Percentiles rank a stretch among this genome's conserved stretches.
These are phyloP conservation scores for Trichosporon sp. DNA, from an alignment of 1,284 basidiomycete species.

Conservation along the genomic window DNA sequence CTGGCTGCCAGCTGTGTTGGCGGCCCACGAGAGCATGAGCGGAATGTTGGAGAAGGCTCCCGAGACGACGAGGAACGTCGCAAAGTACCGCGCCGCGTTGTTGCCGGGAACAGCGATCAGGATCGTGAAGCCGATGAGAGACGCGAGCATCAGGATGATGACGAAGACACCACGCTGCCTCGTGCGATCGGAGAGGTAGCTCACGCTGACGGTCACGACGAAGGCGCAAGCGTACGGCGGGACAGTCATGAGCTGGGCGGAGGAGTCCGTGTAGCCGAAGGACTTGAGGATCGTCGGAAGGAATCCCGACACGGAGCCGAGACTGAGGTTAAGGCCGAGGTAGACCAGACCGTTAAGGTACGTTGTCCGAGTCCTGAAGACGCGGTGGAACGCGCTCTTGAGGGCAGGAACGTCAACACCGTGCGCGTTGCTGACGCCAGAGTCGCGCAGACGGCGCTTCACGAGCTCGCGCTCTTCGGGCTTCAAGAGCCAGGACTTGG, in stretches of 20 bases:
- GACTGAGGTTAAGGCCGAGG: slow-evolving; percentile 21
- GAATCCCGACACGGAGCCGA: slow-evolving; percentile 70
- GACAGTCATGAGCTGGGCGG: slow-evolving; percentile 68
- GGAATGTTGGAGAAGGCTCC: slow-evolving; percentile 46
- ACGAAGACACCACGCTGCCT: slow-evolving; percentile 35
- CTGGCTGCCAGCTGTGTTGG: slow-evolving; percentile 32
- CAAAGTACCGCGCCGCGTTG: slow-evolving; percentile 46
- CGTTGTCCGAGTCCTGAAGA: slow-evolving; percentile 22
- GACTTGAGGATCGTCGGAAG: slow-evolving; percentile 74
- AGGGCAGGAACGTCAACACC: slow-evolving; percentile 23
- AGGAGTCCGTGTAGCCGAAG: slow-evolving; percentile 60
- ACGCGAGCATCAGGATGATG: slow-evolving; percentile 46
- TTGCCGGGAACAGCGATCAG: slow-evolving; percentile 40
- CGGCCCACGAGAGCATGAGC: slow-evolving; percentile 34
- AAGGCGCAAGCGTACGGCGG: slow-evolving; percentile 74
- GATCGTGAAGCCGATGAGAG: slow-evolving; percentile 49
- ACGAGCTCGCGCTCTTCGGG: slow-evolving; percentile 9
- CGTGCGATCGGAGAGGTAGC: slow-evolving; percentile 29
- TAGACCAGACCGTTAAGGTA: slow-evolving; percentile 39
- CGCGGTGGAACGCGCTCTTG: slow-evolving; percentile 19
- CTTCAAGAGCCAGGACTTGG: slow-evolving; percentile 62
- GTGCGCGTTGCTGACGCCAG: slow-evolving; percentile 22
- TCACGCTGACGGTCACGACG: slow-evolving; percentile 25
- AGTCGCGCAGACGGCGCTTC: slow-evolving; percentile 16
- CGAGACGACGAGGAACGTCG: slow-evolving; percentile 45